A percentile compares a stretch with the other conserved stretches of the same genome.
Evolutionary conservation across 1,284 basidiomycete species (phyloP).

Genomic region (Ganoderma sinense): DNA sequence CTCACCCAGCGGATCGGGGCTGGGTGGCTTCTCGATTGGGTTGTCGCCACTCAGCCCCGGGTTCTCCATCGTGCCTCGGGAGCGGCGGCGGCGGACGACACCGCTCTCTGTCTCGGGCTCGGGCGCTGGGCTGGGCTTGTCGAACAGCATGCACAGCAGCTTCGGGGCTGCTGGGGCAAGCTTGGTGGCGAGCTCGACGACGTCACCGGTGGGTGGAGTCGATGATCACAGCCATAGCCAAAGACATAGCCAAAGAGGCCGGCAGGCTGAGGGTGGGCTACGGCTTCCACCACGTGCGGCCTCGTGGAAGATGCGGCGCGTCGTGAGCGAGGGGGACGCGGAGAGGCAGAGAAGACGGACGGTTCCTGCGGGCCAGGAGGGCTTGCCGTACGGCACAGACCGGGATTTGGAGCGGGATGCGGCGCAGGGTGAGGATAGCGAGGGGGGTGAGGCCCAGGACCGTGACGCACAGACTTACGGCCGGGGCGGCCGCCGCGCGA

Average conservation of each 20-base stretch:
- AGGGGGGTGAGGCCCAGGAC: not conserved
- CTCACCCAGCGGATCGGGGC: constrained; percentile 38
- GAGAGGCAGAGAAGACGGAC: constrained; percentile 10
- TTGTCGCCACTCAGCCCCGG: constrained; percentile 78
- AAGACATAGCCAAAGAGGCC: constrained; percentile 45
- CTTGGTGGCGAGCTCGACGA: constrained; percentile 34
- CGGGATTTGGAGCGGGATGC: constrained; percentile 1
- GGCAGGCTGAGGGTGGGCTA: constrained; percentile 35
- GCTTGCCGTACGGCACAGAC: constrained; percentile 23
- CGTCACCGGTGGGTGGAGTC: constrained; percentile 35
- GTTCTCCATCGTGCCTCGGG: constrained; percentile 66
- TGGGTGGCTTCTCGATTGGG: constrained; percentile 73
- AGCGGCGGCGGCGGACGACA: constrained; percentile 48
- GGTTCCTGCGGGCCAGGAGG: constrained; percentile 9
- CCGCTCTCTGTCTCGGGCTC: not conserved
- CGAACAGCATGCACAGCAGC: constrained; percentile 26
- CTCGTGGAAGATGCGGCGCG: constrained; percentile 27
- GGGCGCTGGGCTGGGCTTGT: not conserved
- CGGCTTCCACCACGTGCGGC: constrained; percentile 10
- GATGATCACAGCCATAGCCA: constrained; percentile 39
- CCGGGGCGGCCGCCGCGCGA: constrained; percentile 21
- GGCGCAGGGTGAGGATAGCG: constrained; percentile 8
- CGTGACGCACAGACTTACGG: not conserved
- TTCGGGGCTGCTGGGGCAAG: constrained; percentile 36
- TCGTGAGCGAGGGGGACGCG: constrained; percentile 35